Conservation (phyloP, 345 rosid species). For the Chamaenerion angustifolium region DNA sequence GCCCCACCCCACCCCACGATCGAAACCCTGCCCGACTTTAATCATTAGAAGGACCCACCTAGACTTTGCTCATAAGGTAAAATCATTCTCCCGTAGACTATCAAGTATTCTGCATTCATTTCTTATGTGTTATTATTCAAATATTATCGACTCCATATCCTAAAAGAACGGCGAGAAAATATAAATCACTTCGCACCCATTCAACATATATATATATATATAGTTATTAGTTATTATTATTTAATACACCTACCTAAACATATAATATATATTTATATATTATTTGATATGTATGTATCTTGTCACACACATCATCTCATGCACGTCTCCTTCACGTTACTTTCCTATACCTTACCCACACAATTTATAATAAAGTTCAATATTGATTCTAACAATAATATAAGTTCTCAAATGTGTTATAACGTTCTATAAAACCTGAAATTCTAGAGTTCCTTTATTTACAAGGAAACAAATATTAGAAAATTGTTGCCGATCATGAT, state of each 20-base stretch:
- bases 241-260: too few species aligned
- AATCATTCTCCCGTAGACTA: conserved; percentile 34
- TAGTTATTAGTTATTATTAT: too few species aligned
- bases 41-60: conserved; percentile 41
- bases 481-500: too few species aligned
- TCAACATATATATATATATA: too few species aligned
- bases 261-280: too few species aligned
- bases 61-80: conserved; percentile 55
- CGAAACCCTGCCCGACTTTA: conserved; percentile 22
- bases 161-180: conserved; percentile 27
- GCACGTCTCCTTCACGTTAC: conserved; percentile 54
- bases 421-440: too few species aligned
- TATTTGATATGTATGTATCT: conserved; percentile 2
- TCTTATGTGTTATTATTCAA: background rate
- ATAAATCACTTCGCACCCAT: too few species aligned
- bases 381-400: too few species aligned
- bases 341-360: conserved; percentile 1
- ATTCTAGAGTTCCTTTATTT: too few species aligned
- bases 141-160: conserved; percentile 8
- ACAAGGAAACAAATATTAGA: too few species aligned
- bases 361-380: conserved; percentile 3
- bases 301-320: conserved; percentile 22
- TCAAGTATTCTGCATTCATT: background rate
- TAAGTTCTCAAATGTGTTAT: too few species aligned
- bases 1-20: conserved; percentile 7